phyloP scores from a whole-genome alignment of 2,329 filamentous ascomycete species.

The Ascochyta clinopodiicola region DNA sequence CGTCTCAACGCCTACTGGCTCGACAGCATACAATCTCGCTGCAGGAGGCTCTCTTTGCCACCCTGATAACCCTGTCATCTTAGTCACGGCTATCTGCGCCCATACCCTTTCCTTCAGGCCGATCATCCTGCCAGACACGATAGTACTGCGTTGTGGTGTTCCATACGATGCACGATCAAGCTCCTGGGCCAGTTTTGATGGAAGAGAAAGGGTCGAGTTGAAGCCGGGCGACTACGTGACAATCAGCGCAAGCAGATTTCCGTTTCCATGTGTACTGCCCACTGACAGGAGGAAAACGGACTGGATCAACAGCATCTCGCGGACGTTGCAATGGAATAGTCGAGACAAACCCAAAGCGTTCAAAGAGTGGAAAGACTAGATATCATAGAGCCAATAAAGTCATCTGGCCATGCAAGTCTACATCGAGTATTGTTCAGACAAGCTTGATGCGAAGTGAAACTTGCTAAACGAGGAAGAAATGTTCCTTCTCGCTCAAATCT shows the following conservation, averaged over 20 bases:
- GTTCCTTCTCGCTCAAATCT: no score
- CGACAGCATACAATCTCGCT: conserved; percentile 93
- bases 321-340: conserved; percentile 83
- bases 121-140: conserved; percentile 96
- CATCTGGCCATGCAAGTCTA: no score
- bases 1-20: conserved; percentile 92
- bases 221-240: conserved; percentile 82
- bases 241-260: conserved; percentile 79
- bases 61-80: conserved; percentile 94
- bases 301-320: conserved; percentile 81
- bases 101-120: conserved; percentile 94
- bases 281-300: conserved; percentile 74
- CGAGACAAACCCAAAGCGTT: conserved; percentile 73
- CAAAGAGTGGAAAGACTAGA: conserved; percentile 39
- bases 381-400: no score
- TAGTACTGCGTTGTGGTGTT: conserved; percentile 91
- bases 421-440: no score
- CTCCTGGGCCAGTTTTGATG: conserved; percentile 98
- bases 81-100: conserved; percentile 91
- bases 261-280: conserved; percentile 78
- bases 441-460: no score
- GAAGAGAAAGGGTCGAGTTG: conserved; percentile 79
- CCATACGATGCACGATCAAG: conserved; percentile 88
- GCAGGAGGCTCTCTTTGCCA: conserved; percentile 95
- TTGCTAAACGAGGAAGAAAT: no score